Evolutionary conservation across 306 rosid genomes (phyloP).

Genomic region (Styphnolobium japonicum): DNA sequence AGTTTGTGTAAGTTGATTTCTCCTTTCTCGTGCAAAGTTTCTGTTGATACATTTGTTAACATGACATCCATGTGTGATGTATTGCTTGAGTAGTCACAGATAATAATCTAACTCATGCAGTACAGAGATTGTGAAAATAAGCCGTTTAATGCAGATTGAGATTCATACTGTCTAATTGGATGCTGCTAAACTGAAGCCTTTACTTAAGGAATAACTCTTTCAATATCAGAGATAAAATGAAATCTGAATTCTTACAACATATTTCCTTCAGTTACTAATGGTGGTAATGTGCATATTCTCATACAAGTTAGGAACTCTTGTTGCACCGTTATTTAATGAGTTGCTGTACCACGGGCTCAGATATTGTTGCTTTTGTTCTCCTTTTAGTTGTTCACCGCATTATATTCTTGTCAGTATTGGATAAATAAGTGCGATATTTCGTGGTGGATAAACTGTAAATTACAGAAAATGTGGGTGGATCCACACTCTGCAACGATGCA

Average conservation of each 20-base stretch:
- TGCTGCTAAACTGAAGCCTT: neutral
- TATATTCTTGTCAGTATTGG: neutral
- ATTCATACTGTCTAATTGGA: neutral
- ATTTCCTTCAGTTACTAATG: neutral
- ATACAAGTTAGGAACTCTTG: neutral
- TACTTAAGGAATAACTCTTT: neutral
- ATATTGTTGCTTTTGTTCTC: too few species aligned
- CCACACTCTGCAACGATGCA: slow-evolving; percentile 2
- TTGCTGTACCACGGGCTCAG: neutral
- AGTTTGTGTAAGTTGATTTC: slow-evolving; percentile 1
- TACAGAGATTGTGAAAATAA: neutral
- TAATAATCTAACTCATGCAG: neutral
- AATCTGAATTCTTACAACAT: neutral
- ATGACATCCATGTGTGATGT: neutral
- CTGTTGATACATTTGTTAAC: neutral
- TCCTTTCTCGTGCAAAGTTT: neutral
- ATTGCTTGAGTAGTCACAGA: neutral
- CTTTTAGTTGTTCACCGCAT: too few species aligned
- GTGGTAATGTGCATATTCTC: neutral
- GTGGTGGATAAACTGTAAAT: neutral
- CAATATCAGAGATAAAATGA: neutral
- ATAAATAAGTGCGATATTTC: neutral
- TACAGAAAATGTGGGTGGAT: neutral
- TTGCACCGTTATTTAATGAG: neutral
- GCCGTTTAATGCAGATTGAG: neutral